Percentiles rank a stretch among this genome's conserved stretches.
Evolutionary conservation across 2,329 filamentous ascomycete genomes (phyloP).

Genomic region (Furcasterigmium sp.): DNA sequence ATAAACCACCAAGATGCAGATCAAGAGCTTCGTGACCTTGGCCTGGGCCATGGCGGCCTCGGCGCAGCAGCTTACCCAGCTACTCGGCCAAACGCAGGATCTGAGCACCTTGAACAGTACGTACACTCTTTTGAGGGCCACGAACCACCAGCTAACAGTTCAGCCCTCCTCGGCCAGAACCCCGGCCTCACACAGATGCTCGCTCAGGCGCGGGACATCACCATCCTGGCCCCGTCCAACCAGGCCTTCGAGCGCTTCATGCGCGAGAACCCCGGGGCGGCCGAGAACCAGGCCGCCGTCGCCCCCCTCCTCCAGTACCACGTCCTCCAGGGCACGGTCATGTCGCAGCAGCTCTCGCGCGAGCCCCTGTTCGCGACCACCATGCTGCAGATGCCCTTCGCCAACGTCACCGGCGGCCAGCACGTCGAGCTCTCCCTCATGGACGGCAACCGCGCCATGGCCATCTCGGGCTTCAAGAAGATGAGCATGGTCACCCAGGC

Average conservation of each 20-base stretch:
- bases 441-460: conserved; percentile 35
- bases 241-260: conserved; percentile 28
- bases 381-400: conserved; percentile 30
- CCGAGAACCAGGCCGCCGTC: conserved; percentile 38
- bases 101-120: conserved; percentile 18
- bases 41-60: conserved; percentile 14
- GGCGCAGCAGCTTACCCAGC: conserved; percentile 12
- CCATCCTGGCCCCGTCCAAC: conserved; percentile 51
- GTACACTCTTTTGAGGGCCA: neutral
- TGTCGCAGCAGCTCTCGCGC: conserved; percentile 17
- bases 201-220: conserved; percentile 37
- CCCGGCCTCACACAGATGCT: conserved; percentile 22
- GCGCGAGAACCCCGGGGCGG: conserved; percentile 36
- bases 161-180: conserved; percentile 18
- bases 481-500: conserved; percentile 30
- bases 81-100: conserved; percentile 16
- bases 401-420: conserved; percentile 45
- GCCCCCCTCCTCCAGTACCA: conserved; percentile 55
- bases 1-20: conserved; percentile 13
- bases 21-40: conserved; percentile 13
- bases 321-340: conserved; percentile 49
- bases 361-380: conserved; percentile 21
- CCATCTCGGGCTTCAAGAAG: conserved; percentile 23
- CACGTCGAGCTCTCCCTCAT: conserved; percentile 33
- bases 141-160: neutral